Evolutionary conservation across 768 basidiomycete species (phyloP), one percentile per base, ranked within the genome.

Genomic region (Hygrophorus pudorinus): DNA sequence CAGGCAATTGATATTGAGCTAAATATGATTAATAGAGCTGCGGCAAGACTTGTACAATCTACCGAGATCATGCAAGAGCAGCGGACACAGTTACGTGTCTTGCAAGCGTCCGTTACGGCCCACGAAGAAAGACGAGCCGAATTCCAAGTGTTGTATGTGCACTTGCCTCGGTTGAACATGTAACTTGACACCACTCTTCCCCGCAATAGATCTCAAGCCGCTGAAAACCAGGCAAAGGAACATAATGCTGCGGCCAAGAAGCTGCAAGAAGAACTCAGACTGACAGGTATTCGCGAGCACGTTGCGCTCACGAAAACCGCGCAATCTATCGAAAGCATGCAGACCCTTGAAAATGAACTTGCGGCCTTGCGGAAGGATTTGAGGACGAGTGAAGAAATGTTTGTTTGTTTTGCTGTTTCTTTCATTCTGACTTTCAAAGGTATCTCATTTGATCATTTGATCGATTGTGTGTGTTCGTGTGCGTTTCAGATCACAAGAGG

Each of bases 191-290:
- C 3, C 24, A 24, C 4, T 24, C 24, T 24, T 24, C 24, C 7
- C 24, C 4, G 4, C 8, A 14, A 27, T 20, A 45, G 44, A 17
- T 28, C 38, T 13, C 11, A 45, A 32, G 30, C 6, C 2, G 13
- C 44, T 6, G 16, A 45, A 12, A 27, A 2, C 10, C 36, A 37
- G 20, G 35, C 34, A 21, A 11, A 38, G 27, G 35, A 38, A 21
- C 11, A 29, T 29, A 2, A 20, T 4, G 16, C 21, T 8, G 30
- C 44, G 2, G 30, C 38, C 12, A 21, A 21, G 10, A 39, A 28
- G 3, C 29, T 45, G 14, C 44, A 31, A 29, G 44, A 38, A 18
- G 44, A 45, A 11, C 37, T 45, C 10, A 38, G 20, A 11, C 11
- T n/a, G 18, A 16, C 14, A 6, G 11, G 10, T 10, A 14, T 20